phyloP scores from a whole-genome alignment of 176 grass and related monocot genomes.

The Pontederia crassipes region DNA sequence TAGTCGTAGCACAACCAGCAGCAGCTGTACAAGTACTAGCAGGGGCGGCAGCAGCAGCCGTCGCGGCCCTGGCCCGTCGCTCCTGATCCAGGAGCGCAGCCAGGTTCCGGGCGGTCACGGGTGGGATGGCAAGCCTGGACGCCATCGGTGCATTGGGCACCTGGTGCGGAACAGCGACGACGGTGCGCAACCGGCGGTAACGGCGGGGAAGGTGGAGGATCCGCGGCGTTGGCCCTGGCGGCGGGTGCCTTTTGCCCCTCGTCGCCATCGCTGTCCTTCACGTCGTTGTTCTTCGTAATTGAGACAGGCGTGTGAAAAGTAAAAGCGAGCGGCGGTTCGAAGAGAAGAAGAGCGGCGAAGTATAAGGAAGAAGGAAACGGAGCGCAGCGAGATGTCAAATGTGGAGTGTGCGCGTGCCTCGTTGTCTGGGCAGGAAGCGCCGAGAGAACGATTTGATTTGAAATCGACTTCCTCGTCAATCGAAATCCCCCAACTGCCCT shows the following conservation, averaged over 20 bases:
- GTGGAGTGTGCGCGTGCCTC: background rate
- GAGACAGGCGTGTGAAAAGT: too few species aligned
- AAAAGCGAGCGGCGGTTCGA: background rate
- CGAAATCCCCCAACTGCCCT: background rate
- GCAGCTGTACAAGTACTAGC: background rate
- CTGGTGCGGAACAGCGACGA: conserved; percentile 5
- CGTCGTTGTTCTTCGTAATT: background rate
- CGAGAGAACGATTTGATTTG: background rate
- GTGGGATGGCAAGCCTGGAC: background rate
- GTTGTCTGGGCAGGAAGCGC: background rate
- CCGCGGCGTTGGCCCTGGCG: background rate
- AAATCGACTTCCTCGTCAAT: background rate
- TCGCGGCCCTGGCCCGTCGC: background rate
- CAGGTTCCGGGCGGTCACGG: background rate
- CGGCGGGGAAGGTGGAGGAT: background rate
- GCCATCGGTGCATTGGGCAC: too few species aligned
- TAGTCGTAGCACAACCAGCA: background rate
- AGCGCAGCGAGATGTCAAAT: too few species aligned
- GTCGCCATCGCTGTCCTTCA: conserved; percentile 28
- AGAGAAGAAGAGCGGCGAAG: background rate
- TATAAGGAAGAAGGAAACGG: too few species aligned
- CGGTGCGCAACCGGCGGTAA: conserved; percentile 2
- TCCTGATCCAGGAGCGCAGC: background rate
- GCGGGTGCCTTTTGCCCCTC: conserved; percentile 38
- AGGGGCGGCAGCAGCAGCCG: background rate